phyloP scores from a whole-genome alignment of 2,329 filamentous ascomycete species.

The Alternaria sp. region DNA sequence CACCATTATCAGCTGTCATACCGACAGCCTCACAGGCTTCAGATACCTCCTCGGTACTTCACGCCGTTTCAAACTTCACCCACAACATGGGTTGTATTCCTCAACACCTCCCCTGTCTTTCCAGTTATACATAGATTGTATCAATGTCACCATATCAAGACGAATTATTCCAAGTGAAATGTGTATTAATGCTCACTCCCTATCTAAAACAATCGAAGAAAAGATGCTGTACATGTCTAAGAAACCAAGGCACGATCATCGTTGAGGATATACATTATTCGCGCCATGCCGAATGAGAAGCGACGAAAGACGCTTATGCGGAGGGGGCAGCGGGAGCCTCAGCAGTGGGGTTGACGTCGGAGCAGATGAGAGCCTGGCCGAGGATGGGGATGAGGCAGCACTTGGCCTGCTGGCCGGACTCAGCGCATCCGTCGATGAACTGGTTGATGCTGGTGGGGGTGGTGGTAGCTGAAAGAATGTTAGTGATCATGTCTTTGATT shows the following conservation, averaged over 20 bases:
- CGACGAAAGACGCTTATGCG: neutral
- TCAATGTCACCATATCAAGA: neutral
- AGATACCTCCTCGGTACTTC: neutral
- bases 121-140: neutral
- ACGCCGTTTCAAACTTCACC: neutral
- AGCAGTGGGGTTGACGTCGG: constrained; percentile 38
- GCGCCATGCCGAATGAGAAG: neutral
- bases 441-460: constrained; percentile 49
- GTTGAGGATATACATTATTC: neutral
- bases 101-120: neutral
- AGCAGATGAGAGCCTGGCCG: constrained; percentile 50
- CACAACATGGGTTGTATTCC: neutral
- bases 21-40: neutral
- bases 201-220: neutral
- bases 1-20: neutral
- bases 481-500: constrained; percentile 4
- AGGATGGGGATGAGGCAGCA: constrained; percentile 64
- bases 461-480: constrained; percentile 36
- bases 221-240: constrained; percentile 4
- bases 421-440: constrained; percentile 57
- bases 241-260: neutral
- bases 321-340: neutral
- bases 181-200: constrained; percentile 2
- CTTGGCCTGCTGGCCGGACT: constrained; percentile 61
- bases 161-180: neutral